Conservation (phyloP, 1,139 yeast species). For the Yamadazyma diddensiae region DNA sequence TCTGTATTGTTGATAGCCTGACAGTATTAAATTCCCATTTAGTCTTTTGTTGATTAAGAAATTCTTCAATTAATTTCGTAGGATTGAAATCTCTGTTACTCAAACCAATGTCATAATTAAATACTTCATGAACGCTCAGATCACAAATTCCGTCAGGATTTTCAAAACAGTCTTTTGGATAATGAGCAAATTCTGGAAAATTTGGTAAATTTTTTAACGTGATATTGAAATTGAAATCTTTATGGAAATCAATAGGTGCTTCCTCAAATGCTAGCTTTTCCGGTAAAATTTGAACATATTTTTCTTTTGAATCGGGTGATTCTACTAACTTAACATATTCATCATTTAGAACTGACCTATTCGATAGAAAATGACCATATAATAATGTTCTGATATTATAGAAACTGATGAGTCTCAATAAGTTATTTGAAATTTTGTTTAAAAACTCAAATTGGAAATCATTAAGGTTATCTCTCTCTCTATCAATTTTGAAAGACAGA, state of each 20-base stretch:
- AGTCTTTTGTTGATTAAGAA: slow-evolving; percentile 14
- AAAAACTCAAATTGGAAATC: slow-evolving; percentile 20
- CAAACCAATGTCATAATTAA: slow-evolving; percentile 24
- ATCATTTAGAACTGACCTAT: slow-evolving; percentile 19
- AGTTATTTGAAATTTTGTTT: slow-evolving; percentile 17
- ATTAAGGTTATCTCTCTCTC: slow-evolving; percentile 14
- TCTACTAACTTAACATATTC: slow-evolving; percentile 17
- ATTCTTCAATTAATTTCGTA: slow-evolving; percentile 17
- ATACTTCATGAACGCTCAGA: slow-evolving; percentile 9
- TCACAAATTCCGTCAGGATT: slow-evolving; percentile 5
- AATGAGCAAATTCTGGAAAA: slow-evolving; percentile 19
- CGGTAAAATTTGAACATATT: slow-evolving; percentile 20
- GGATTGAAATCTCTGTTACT: slow-evolving; percentile 29
- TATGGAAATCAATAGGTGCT: slow-evolving; percentile 13
- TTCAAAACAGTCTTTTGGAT: slow-evolving; percentile 10
- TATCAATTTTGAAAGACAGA: slow-evolving; percentile 20
- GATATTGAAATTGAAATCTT: slow-evolving; percentile 15
- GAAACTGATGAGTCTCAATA: slow-evolving; percentile 26
- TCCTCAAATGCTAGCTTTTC: slow-evolving; percentile 23
- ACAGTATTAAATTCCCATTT: slow-evolving; percentile 18
- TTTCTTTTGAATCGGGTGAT: slow-evolving; percentile 16
- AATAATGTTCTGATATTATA: slow-evolving; percentile 27
- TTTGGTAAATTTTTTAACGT: slow-evolving; percentile 23
- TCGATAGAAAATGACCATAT: slow-evolving; percentile 24
- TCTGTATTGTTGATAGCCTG: slow-evolving; percentile 18